Evolutionary conservation across 257 asterid species (phyloP).

Genomic region (Petrea volubilis): DNA sequence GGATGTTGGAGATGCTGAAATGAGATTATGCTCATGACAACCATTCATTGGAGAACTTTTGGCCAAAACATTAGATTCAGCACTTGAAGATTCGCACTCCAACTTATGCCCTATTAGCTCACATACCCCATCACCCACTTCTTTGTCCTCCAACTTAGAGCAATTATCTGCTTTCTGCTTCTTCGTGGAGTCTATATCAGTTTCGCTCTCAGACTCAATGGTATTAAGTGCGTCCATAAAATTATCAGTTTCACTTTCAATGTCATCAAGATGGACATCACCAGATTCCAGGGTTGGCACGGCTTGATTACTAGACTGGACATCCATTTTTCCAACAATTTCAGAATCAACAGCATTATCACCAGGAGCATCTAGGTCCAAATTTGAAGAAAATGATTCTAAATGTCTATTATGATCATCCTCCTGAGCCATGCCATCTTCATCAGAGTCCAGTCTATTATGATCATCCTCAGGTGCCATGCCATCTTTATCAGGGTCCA

Average conservation of each 20-base stretch:
- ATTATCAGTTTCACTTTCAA: constrained; percentile 74
- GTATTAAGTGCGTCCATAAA: constrained; percentile 93
- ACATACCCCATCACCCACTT: constrained; percentile 27
- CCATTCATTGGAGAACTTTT: constrained; percentile 22
- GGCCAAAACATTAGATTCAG: constrained; percentile 28
- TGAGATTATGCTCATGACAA: constrained; percentile 22
- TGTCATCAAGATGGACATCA: constrained; percentile 45
- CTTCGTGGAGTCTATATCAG: constrained; percentile 60
- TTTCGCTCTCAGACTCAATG: constrained; percentile 78
- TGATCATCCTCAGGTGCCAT: constrained; percentile 27
- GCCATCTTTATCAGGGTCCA: constrained; percentile 42
- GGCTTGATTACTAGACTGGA: constrained; percentile 30
- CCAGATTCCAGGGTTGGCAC: constrained; percentile 24
- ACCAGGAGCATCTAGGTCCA: constrained; percentile 32
- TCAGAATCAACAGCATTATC: constrained; percentile 34
- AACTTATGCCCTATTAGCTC: constrained; percentile 17
- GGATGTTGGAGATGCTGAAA: constrained; percentile 30
- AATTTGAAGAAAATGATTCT: constrained; percentile 38
- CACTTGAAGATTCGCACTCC: constrained; percentile 34
- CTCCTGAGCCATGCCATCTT: constrained; percentile 34
- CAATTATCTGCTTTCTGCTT: constrained; percentile 45
- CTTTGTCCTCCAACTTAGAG: constrained; percentile 43
- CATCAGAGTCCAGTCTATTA: constrained; percentile 33
- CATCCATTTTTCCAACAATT: constrained; percentile 31
- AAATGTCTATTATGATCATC: constrained; percentile 29